These are phyloP conservation scores for Scleroderma bovista DNA, from an alignment of 768 basidiomycete species.

Conservation along the genomic window DNA sequence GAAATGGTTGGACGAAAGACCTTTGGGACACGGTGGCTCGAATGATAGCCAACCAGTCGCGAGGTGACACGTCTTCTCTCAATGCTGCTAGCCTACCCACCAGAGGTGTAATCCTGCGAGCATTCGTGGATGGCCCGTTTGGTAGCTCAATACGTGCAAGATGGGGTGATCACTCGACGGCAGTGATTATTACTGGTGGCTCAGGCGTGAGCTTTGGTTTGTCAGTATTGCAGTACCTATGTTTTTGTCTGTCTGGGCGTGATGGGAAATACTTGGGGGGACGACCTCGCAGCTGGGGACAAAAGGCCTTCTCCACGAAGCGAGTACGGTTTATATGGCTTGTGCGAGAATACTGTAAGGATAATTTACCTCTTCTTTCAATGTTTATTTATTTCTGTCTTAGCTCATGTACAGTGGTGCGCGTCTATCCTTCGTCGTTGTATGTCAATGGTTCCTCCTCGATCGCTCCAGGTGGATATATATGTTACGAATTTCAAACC, in stretches of 20 bases:
- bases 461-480: constrained; percentile 58
- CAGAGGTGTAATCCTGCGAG: constrained; percentile 48
- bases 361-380: neutral
- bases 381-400: neutral
- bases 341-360: constrained; percentile 67
- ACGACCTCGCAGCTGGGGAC: constrained; percentile 38
- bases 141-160: constrained; percentile 55
- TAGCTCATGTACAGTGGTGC: constrained; percentile 76
- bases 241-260: constrained; percentile 50
- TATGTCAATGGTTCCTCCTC: constrained; percentile 44
- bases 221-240: constrained; percentile 60
- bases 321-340: constrained; percentile 76
- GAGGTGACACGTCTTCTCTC: constrained; percentile 14
- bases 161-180: constrained; percentile 56
- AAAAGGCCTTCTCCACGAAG: constrained; percentile 35
- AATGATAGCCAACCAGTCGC: constrained; percentile 32
- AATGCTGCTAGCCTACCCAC: constrained; percentile 25
- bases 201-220: constrained; percentile 72
- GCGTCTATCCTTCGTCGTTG: constrained; percentile 61
- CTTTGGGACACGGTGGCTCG: constrained; percentile 52
- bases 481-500: constrained; percentile 61
- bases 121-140: constrained; percentile 63
- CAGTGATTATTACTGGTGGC: constrained; percentile 64
- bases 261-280: constrained; percentile 47
- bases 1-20: constrained; percentile 62